A percentile compares a stretch with the other conserved stretches of the same genome.
These are phyloP conservation scores for Meyerozyma smithsonii DNA, from an alignment of 1,139 yeast species.

Conservation along the genomic window DNA sequence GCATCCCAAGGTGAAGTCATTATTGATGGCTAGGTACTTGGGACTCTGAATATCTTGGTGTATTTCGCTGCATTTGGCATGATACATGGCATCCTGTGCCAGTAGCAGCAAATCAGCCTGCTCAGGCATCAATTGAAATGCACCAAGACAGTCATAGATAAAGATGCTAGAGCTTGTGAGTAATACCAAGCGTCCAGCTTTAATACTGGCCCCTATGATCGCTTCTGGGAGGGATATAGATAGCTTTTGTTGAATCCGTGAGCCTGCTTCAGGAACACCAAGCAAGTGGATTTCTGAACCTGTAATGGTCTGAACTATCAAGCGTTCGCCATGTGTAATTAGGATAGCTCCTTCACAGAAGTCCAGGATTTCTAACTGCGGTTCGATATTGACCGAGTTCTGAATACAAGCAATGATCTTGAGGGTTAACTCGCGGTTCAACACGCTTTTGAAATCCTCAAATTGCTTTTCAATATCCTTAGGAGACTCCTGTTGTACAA, in stretches of 20 bases:
- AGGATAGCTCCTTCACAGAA: not conserved
- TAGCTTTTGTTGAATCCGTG: not conserved
- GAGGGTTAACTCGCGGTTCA: not conserved
- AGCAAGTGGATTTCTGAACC: not conserved
- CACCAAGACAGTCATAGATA: not conserved
- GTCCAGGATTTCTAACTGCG: not conserved
- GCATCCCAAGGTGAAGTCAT: not conserved
- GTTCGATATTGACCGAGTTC: not conserved
- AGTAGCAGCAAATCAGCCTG: not conserved
- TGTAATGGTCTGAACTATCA: not conserved
- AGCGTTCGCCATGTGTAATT: not conserved
- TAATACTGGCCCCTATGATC: not conserved
- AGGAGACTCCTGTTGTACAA: not conserved
- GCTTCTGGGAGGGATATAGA: not conserved
- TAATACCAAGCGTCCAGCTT: not conserved
- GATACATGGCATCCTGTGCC: not conserved
- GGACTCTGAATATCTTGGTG: not conserved
- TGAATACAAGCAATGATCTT: not conserved
- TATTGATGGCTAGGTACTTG: not conserved
- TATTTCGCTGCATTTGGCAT: not conserved
- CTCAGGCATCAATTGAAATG: not conserved
- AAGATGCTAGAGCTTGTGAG: not conserved
- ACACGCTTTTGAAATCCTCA: not conserved
- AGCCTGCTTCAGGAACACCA: not conserved
- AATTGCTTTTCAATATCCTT: not conserved